Conservation (phyloP, 805 yeast species). For the Pichia exigua region DNA sequence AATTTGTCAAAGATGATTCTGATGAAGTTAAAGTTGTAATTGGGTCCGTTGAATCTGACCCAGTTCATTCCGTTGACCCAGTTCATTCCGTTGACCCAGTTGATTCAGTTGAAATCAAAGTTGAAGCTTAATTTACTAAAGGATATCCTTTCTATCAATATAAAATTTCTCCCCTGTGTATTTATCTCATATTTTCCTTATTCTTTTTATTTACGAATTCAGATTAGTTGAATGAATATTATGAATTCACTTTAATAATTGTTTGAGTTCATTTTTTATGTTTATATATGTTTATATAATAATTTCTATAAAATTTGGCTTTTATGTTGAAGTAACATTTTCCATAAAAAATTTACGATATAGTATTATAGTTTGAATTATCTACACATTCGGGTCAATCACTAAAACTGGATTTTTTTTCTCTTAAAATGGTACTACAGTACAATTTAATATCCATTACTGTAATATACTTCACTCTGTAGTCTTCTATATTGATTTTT, state of each 20-base stretch:
- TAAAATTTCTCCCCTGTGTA: not conserved
- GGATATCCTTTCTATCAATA: not conserved
- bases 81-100: not conserved
- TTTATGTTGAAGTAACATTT: too few species aligned
- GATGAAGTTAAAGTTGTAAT: slow-evolving; percentile 6
- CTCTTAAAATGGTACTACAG: too few species aligned
- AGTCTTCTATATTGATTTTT: too few species aligned
- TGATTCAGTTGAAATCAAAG: not conserved
- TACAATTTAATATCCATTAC: too few species aligned
- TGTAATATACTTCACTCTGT: too few species aligned
- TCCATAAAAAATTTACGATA: too few species aligned
- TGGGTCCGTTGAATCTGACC: not conserved
- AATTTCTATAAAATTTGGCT: not conserved
- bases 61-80: not conserved
- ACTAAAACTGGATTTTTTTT: too few species aligned
- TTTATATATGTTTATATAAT: not conserved
- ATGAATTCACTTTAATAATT: not conserved
- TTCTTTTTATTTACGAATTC: not conserved
- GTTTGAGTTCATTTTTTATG: not conserved
- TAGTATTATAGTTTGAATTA: not conserved
- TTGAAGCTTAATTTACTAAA: not conserved
- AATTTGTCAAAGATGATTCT: not conserved
- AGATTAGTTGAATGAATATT: too few species aligned
- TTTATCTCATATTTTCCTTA: not conserved
- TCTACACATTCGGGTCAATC: too few species aligned